These are phyloP conservation scores for Emergomyces pasteurianus DNA, from an alignment of 2,329 filamentous ascomycete genomes.

Conservation along the genomic window DNA sequence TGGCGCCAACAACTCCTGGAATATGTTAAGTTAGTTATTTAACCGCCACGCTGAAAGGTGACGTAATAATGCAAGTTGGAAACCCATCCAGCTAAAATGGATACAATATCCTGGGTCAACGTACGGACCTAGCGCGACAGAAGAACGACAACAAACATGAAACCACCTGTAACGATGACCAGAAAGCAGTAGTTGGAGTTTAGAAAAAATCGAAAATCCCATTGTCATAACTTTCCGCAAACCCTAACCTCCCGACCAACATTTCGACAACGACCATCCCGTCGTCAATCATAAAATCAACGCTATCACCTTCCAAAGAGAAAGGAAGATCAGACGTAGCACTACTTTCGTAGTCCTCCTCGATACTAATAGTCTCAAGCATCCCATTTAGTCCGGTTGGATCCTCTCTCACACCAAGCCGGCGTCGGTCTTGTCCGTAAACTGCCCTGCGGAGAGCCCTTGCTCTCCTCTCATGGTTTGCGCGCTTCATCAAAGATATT, in stretches of 20 bases:
- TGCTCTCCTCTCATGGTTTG: constrained; percentile 1
- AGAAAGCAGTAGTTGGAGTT: neutral
- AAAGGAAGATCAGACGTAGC: neutral
- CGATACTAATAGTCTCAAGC: neutral
- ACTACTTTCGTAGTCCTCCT: neutral
- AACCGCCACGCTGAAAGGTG: neutral
- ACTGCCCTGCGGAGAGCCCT: neutral
- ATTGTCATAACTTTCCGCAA: neutral
- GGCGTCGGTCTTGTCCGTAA: neutral
- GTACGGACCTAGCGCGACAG: neutral
- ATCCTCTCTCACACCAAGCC: neutral
- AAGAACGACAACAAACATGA: neutral
- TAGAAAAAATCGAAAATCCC: neutral
- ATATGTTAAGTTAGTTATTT: no score
- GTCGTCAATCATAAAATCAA: neutral
- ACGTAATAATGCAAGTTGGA: neutral
- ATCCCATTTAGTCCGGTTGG: neutral
- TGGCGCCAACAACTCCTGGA: neutral
- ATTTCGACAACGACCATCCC: neutral
- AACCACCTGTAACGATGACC: neutral
- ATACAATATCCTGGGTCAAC: neutral
- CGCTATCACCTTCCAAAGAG: neutral
- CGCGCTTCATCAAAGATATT: constrained; percentile 7
- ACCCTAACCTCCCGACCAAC: neutral
- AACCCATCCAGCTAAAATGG: neutral